Evolutionary conservation across 2,329 filamentous ascomycete species (phyloP), one percentile per base, ranked within the genome.

Genomic region (Cordyceps fumosorosea): DNA sequence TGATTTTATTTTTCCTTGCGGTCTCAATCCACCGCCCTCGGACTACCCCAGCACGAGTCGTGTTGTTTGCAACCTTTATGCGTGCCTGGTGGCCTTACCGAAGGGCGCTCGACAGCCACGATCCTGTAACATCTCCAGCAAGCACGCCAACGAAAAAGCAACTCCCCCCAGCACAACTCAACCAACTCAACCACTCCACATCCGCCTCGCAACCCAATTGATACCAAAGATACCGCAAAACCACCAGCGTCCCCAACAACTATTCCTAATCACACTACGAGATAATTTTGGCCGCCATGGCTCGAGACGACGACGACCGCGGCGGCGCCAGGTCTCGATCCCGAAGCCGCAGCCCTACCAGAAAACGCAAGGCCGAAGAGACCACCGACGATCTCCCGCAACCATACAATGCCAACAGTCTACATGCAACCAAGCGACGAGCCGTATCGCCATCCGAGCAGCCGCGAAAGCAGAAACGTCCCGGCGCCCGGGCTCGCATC

Each of bases 401-500:
- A 65, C 83, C 84, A 5, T 86, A 85, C 74, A 83, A 86, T 66
- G 84, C 84, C 24, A 81, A 80, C 66, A 78, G 78, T 48, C 78
- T 86, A 24, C 82, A 84, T 65, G 78, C 82, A 1, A 82, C 83
- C 29, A 85, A 85, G 72, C 82, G 84, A 68, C 81, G 83, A 55
- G 80, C 80, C 63, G 71, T 83, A 18, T 85, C 83, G 1, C 75
- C 78, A 42, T 84, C 83, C 1, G 79, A 81, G 10, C 74, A 78
- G 40, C 40, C 40, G 11, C 85, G 88, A 56, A 89, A 86, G 71
- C 81, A 82, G 61, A 91, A 91, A 73, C 84, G 87, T 5, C 89
- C 88, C 1, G 86, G 86, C 5, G 82, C 84, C 63, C 81, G 85
- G 61, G 83, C 86, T 14, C 83, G 89, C 64, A 86, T 93, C 64